A percentile compares a stretch with the other conserved stretches of the same genome.
Conservation (phyloP, 495 filamentous ascomycete species). For the Elasticomyces elasticus region DNA sequence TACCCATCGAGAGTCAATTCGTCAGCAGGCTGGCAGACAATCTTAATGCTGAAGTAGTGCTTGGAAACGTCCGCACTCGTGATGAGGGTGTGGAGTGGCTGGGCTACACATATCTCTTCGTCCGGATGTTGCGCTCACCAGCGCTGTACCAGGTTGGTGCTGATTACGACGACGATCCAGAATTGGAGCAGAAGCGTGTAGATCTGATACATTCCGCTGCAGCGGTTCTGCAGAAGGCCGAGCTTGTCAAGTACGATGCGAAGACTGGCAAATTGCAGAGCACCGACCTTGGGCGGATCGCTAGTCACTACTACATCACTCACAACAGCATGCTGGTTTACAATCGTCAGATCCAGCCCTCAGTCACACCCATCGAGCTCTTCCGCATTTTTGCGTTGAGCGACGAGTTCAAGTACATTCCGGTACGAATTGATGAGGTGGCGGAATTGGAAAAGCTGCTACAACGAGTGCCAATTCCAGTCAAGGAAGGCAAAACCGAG, state of each 20-base stretch:
- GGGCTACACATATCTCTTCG: conserved; percentile 95
- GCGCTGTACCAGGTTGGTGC: conserved; percentile 92
- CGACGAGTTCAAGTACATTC: conserved; percentile 98
- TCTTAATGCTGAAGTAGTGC: conserved; percentile 90
- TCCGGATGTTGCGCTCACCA: conserved; percentile 93
- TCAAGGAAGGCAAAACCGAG: conserved; percentile 96
- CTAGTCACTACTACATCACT: conserved; percentile 97
- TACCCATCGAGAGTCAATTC: conserved; percentile 96
- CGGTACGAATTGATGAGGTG: conserved; percentile 94
- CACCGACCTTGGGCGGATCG: conserved; percentile 89
- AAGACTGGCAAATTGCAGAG: conserved; percentile 79
- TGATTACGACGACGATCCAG: conserved; percentile 86
- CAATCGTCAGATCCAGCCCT: conserved; percentile 88
- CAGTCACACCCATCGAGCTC: conserved; percentile 81
- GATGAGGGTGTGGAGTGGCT: conserved; percentile 98
- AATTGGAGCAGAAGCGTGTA: conserved; percentile 89
- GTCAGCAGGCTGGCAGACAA: conserved; percentile 91
- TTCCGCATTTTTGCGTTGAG: conserved; percentile 97
- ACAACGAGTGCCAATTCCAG: conserved; percentile 80
- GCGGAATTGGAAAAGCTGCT: conserved; percentile 88
- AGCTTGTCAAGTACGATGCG: conserved; percentile 89
- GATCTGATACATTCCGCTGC: conserved; percentile 94
- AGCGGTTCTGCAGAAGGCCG: conserved; percentile 72
- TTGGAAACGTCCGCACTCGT: conserved; percentile 85
- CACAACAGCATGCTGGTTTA: conserved; percentile 94